Percentiles rank a stretch among this genome's conserved stretches.
These are phyloP conservation scores for Giardia muris DNA, from an alignment of 208 protist genomes.

Conservation along the genomic window DNA sequence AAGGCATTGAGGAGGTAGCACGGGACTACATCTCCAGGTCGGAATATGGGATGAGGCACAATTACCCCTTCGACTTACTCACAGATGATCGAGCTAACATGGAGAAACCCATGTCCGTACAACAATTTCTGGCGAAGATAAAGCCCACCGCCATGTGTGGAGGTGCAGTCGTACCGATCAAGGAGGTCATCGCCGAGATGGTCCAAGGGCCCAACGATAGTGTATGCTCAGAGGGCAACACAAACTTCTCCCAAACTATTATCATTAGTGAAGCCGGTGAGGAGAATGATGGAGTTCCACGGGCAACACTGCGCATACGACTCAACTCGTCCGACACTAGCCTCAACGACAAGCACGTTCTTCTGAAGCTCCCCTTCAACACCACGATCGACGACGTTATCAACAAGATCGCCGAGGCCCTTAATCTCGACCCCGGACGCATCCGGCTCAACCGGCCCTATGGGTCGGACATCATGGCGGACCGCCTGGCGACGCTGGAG, in stretches of 20 bases:
- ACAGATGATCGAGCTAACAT: background rate
- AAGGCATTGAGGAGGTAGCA: background rate
- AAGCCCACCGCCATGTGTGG: background rate
- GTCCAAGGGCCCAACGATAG: background rate
- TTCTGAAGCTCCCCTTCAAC: background rate
- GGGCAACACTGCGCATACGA: background rate
- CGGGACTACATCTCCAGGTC: background rate
- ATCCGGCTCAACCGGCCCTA: background rate
- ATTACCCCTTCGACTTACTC: background rate
- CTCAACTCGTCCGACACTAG: background rate
- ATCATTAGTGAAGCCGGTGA: background rate
- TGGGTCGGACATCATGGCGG: background rate
- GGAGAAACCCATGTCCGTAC: background rate
- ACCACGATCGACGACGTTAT: background rate
- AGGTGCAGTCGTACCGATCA: background rate
- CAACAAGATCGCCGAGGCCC: background rate
- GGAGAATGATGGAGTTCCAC: background rate
- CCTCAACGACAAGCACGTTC: background rate
- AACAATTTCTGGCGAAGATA: background rate
- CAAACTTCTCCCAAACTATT: background rate
- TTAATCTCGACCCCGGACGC: background rate
- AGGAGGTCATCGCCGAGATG: background rate
- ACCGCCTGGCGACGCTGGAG: background rate
- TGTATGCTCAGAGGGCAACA: background rate
- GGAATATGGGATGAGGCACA: background rate